phyloP scores from a whole-genome alignment of 176 grass and related monocot species.

The Musa schizocarpa region DNA sequence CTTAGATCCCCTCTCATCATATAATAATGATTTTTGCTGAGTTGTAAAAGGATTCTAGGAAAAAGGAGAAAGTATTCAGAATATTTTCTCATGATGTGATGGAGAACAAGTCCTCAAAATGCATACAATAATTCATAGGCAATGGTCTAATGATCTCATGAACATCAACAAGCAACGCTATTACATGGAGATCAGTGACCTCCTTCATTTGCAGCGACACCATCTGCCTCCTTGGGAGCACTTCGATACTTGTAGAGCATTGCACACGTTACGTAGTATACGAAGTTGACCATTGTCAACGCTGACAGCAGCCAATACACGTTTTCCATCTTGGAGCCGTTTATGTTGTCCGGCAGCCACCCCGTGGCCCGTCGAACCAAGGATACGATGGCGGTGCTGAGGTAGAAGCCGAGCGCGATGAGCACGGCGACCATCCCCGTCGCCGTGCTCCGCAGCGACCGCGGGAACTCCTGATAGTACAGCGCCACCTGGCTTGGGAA shows the following conservation, averaged over 20 bases:
- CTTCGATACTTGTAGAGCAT: constrained; percentile 14
- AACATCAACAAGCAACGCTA: too few species aligned
- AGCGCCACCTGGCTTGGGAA: constrained; percentile 21
- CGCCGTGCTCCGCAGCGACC: constrained; percentile 26
- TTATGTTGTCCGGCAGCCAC: constrained; percentile 30
- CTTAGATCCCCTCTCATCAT: too few species aligned
- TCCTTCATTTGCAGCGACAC: too few species aligned
- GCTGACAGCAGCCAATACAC: constrained; percentile 22
- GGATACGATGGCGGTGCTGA: constrained; percentile 24
- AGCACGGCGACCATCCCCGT: constrained; percentile 27
- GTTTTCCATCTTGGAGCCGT: constrained; percentile 17
- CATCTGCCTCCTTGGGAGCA: not conserved
- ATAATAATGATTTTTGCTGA: too few species aligned
- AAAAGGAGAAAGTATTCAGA: too few species aligned
- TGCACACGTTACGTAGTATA: constrained; percentile 21
- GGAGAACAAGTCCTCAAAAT: too few species aligned
- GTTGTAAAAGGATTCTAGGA: too few species aligned
- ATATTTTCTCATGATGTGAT: too few species aligned
- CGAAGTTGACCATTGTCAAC: constrained; percentile 9
- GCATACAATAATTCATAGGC: too few species aligned
- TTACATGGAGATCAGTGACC: too few species aligned
- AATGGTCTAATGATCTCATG: too few species aligned
- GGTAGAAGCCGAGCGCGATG: constrained; percentile 20
- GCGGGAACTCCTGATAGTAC: constrained; percentile 25
- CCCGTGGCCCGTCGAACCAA: not conserved